Evolutionary conservation across 2,329 filamentous ascomycete genomes (phyloP).

Genomic region (Penicillium rolfsii): DNA sequence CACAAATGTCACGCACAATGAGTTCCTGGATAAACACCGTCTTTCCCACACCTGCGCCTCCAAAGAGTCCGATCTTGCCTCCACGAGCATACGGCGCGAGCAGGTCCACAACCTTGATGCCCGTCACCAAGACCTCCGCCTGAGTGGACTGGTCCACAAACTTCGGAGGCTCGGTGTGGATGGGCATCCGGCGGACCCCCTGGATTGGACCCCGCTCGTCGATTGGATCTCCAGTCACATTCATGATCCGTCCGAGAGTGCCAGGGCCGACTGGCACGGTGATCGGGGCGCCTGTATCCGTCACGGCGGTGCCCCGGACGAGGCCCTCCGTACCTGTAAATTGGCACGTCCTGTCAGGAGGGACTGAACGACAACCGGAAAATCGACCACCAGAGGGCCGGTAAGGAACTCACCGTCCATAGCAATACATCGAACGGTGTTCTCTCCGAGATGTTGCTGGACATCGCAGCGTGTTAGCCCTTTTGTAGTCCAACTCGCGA

Average conservation of each 20-base stretch:
- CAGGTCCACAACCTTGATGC: constrained; percentile 99
- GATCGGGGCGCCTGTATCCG: background rate
- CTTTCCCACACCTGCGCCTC: constrained; percentile 99
- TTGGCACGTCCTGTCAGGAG: background rate
- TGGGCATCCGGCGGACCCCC: background rate
- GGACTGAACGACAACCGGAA: background rate
- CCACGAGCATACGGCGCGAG: constrained; percentile 99
- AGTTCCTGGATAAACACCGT: constrained; percentile 99
- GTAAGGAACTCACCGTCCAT: background rate
- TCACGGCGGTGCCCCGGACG: background rate
- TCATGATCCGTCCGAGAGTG: background rate
- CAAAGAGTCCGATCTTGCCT: constrained; percentile 99
- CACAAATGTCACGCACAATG: constrained; percentile 60
- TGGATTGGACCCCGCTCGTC: background rate
- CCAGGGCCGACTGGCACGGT: background rate
- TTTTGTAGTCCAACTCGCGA: background rate
- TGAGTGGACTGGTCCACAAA: constrained; percentile 95
- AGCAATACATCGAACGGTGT: background rate
- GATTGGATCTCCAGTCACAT: background rate
- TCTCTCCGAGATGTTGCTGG: background rate
- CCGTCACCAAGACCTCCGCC: constrained; percentile 95
- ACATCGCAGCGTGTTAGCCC: background rate
- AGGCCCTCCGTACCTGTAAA: background rate
- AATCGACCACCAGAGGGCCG: background rate
- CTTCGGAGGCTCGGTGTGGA: constrained; percentile 17